Conservation (phyloP, 495 filamentous ascomycete genomes). For the Pyrenopolyporus hunteri region DNA sequence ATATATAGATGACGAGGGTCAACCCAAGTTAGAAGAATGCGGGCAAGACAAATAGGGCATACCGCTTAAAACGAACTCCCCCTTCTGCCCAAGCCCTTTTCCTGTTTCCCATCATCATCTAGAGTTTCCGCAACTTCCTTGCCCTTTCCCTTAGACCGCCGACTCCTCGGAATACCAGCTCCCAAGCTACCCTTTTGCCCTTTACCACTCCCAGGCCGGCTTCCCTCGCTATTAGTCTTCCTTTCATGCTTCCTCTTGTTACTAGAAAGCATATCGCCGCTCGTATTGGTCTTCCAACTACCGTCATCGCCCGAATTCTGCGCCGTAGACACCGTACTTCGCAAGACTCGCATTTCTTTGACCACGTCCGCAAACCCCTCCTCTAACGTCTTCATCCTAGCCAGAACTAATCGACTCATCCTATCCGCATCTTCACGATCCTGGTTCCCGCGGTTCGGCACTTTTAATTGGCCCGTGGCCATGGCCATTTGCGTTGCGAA, state of each 20-base stretch:
- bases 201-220: slow-evolving; percentile 21
- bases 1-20: not conserved
- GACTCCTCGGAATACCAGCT: slow-evolving; percentile 4
- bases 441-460: slow-evolving; percentile 37
- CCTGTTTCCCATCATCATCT: slow-evolving; percentile 26
- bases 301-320: slow-evolving; percentile 51
- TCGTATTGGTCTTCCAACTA: slow-evolving; percentile 30
- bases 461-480: slow-evolving; percentile 60
- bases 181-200: slow-evolving; percentile 20
- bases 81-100: slow-evolving; percentile 19
- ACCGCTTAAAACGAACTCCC: slow-evolving; percentile 43
- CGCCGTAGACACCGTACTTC: slow-evolving; percentile 49
- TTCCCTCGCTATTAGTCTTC: slow-evolving; percentile 24
- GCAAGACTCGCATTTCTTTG: slow-evolving; percentile 77
- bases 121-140: slow-evolving; percentile 34
- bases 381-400: slow-evolving; percentile 88
- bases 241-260: slow-evolving; percentile 13
- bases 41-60: not conserved
- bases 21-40: not conserved
- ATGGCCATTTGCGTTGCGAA: slow-evolving; percentile 81
- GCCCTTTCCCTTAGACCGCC: slow-evolving; percentile 38
- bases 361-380: slow-evolving; percentile 83
- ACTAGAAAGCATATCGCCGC: slow-evolving; percentile 29
- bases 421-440: slow-evolving; percentile 64
- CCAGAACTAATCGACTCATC: slow-evolving; percentile 84